Conservation (phyloP, 2,329 filamentous ascomycete species). For the Aspergillus carbonarius region DNA sequence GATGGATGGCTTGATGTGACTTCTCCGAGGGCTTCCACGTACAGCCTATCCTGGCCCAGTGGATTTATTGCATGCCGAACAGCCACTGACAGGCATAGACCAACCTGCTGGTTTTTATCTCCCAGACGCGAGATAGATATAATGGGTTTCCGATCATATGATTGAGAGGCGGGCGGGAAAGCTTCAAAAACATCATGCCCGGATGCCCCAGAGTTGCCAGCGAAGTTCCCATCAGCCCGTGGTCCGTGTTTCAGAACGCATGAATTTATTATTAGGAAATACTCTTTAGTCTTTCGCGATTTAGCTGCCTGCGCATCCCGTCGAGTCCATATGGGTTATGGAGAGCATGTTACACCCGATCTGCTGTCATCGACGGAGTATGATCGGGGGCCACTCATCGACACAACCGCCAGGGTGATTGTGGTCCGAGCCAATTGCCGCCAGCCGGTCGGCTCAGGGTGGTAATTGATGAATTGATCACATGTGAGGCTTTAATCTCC, state of each 20-base stretch:
- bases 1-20: neutral
- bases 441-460: neutral
- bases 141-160: constrained; percentile 9
- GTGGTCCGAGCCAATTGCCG: neutral
- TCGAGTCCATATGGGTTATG: neutral
- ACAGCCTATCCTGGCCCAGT: neutral
- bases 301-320: neutral
- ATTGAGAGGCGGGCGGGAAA: constrained; percentile 2
- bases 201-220: neutral
- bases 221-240: constrained; percentile 18
- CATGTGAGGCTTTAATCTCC: neutral
- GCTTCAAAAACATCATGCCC: neutral
- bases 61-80: neutral
- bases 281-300: neutral
- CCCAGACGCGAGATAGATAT: neutral
- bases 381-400: neutral
- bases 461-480: neutral
- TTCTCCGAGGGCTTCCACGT: neutral
- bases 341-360: neutral
- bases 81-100: neutral
- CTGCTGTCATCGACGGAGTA: neutral
- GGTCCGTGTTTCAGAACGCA: constrained; percentile 20
- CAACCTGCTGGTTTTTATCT: neutral
- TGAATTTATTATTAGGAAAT: neutral
- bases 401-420: neutral